Conservation (phyloP, 2,329 filamentous ascomycete genomes). For the Nothopassalora personata region DNA sequence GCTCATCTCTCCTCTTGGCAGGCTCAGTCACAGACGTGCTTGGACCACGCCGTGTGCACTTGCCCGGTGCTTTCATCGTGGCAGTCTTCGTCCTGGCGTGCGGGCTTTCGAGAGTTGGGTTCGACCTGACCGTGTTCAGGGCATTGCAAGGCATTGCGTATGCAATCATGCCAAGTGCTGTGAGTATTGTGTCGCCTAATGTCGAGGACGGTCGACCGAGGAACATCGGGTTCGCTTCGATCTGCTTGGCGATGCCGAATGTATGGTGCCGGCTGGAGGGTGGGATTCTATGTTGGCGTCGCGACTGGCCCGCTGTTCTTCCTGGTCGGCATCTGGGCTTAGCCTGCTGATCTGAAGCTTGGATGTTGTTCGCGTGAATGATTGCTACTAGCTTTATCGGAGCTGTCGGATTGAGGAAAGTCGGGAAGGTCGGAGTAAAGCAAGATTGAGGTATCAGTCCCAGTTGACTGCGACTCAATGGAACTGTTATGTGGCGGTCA, state of each 20-base stretch:
- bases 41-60: conserved; percentile 43
- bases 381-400: conserved; percentile 29
- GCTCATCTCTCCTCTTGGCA: conserved; percentile 46
- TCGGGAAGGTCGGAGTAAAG: conserved; percentile 40
- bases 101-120: conserved; percentile 36
- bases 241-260: conserved; percentile 47
- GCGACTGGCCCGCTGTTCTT: conserved; percentile 40
- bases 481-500: no score
- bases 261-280: conserved; percentile 50
- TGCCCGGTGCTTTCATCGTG: conserved; percentile 36
- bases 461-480: no score
- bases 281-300: conserved; percentile 46
- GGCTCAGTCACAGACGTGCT: conserved; percentile 50
- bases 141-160: conserved; percentile 20
- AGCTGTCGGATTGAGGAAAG: conserved; percentile 36
- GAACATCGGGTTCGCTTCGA: conserved; percentile 49
- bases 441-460: conserved; percentile 22
- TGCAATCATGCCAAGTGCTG: conserved; percentile 40
- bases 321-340: conserved; percentile 34
- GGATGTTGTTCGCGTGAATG: conserved; percentile 35
- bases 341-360: conserved; percentile 30
- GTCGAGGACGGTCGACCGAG: conserved; percentile 44
- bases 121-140: conserved; percentile 22
- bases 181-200: conserved; percentile 45
- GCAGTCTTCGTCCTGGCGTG: conserved; percentile 39